Conservation (phyloP, 495 filamentous ascomycete genomes). For the Penicillium samsonianum region DNA sequence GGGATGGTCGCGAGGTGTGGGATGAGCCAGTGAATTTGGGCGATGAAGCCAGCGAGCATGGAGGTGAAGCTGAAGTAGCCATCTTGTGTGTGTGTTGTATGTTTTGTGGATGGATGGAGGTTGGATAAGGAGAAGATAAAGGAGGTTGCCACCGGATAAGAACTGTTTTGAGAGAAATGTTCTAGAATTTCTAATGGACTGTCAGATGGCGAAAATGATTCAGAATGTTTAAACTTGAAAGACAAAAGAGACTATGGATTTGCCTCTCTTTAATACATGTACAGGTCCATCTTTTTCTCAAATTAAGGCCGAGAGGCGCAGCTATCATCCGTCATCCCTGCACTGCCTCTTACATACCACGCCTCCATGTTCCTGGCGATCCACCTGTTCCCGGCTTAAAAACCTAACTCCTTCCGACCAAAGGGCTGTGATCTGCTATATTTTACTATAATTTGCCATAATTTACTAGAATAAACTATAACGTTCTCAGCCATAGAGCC, state of each 20-base stretch:
- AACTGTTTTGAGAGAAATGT: conserved; percentile 3
- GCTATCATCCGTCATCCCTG: conserved; percentile 1
- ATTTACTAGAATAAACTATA: neutral
- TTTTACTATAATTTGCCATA: neutral
- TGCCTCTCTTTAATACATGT: conserved; percentile 2
- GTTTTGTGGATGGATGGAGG: conserved; percentile 2
- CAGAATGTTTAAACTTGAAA: neutral
- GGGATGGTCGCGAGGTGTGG: conserved; percentile 48
- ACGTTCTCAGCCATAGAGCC: neutral
- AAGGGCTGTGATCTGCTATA: neutral
- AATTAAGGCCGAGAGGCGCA: neutral
- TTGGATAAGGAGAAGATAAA: conserved; percentile 21
- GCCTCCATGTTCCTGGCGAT: conserved; percentile 3
- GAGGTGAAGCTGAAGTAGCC: conserved; percentile 30
- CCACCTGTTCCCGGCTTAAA: neutral
- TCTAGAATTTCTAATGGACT: conserved; percentile 9
- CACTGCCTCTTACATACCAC: conserved; percentile 9
- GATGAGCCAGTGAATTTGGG: conserved; percentile 41
- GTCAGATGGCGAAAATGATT: conserved; percentile 6
- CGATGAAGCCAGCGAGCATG: conserved; percentile 30
- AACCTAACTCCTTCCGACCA: neutral
- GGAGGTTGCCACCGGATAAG: conserved; percentile 25
- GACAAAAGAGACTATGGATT: neutral
- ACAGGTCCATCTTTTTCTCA: too few species aligned
- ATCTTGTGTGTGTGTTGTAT: conserved; percentile 18